These are phyloP conservation scores for Globisporangium alternatum DNA, from an alignment of 352 stramenopile species.

Conservation along the genomic window DNA sequence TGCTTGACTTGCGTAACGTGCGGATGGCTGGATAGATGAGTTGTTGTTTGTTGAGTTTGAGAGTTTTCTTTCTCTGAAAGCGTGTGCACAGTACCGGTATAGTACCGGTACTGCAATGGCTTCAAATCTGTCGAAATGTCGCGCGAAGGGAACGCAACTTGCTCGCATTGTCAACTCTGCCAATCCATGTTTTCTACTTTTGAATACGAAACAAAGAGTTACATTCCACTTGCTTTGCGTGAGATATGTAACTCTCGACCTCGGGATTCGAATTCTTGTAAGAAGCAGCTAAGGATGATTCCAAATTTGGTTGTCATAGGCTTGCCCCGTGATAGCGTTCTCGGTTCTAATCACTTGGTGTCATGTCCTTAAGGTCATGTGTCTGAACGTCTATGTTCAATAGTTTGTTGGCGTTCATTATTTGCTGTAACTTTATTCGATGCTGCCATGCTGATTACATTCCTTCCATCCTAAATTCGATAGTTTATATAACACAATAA, in stretches of 20 bases:
- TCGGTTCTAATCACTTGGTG: no score
- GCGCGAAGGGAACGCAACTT: not conserved
- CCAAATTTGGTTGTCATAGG: not conserved
- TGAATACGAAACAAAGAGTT: no score
- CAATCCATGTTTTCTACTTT: not conserved
- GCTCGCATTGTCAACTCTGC: not conserved
- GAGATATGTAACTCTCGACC: no score
- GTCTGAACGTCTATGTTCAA: no score
- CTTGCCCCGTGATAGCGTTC: not conserved
- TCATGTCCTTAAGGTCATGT: no score
- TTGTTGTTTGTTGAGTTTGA: not conserved
- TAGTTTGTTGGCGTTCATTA: no score
- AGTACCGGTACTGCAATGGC: not conserved
- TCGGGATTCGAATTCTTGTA: not conserved
- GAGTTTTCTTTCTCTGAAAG: not conserved
- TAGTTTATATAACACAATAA: no score
- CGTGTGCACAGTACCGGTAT: not conserved
- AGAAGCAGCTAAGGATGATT: not conserved
- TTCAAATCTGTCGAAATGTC: not conserved
- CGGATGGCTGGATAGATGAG: conserved; percentile 7
- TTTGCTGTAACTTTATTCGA: no score
- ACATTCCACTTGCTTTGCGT: no score
- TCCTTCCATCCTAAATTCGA: no score
- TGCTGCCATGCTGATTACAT: no score
- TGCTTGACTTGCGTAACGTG: conserved; percentile 1